phyloP scores from a whole-genome alignment of 106 monocot genomes.

The Cymbidium sinense region DNA sequence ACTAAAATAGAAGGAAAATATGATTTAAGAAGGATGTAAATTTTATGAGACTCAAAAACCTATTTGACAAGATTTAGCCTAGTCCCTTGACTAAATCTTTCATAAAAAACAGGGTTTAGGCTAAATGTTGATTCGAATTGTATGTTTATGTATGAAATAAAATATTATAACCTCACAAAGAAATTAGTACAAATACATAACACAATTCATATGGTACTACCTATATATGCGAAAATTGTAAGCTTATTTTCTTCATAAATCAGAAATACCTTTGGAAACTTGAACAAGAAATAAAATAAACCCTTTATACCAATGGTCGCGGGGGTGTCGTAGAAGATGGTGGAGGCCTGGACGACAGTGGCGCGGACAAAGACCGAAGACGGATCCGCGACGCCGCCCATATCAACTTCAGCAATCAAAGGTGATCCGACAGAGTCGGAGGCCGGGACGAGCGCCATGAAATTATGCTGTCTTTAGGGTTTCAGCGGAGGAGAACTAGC shows the following conservation, averaged over 20 bases:
- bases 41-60: too few species aligned
- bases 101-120: too few species aligned
- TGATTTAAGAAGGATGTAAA: too few species aligned
- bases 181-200: neutral
- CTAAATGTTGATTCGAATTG: neutral
- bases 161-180: neutral
- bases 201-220: neutral
- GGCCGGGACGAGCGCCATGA: slow-evolving; percentile 43
- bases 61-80: too few species aligned
- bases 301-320: slow-evolving; percentile 60
- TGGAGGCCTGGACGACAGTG: slow-evolving; percentile 88
- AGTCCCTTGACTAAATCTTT: too few species aligned
- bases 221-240: too few species aligned
- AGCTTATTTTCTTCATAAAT: neutral
- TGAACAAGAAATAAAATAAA: neutral
- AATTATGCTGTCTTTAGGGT: neutral
- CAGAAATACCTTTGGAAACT: neutral
- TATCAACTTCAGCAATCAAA: slow-evolving; percentile 40
- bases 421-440: neutral
- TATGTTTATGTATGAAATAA: neutral
- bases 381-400: slow-evolving; percentile 57
- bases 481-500: neutral
- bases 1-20: too few species aligned
- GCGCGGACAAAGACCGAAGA: slow-evolving; percentile 54
- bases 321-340: slow-evolving; percentile 84